phyloP scores from a whole-genome alignment of 352 stramenopile species.

The Phytophthora cryptogea region DNA sequence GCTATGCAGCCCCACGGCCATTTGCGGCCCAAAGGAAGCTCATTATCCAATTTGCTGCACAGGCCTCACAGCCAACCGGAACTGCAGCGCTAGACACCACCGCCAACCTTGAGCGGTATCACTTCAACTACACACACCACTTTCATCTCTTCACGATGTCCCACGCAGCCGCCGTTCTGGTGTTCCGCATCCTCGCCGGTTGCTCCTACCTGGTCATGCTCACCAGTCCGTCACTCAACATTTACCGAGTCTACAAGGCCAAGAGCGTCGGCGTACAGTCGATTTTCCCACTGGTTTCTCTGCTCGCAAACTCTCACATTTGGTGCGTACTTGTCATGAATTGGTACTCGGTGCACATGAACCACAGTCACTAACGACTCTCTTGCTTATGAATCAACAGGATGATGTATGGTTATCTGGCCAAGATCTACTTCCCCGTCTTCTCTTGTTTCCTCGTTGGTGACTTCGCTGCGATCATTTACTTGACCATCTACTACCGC shows the following conservation, averaged over 20 bases:
- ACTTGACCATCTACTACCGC: conserved; percentile 57
- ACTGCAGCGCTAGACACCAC: conserved; percentile 1
- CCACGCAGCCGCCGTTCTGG: conserved; percentile 18
- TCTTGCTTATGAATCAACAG: conserved; percentile 10
- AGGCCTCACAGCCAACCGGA: conserved; percentile 9
- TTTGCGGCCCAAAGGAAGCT: not conserved
- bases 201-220: conserved; percentile 36
- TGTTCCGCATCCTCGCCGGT: conserved; percentile 28
- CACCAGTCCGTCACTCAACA: conserved; percentile 47
- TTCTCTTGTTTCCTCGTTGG: conserved; percentile 48
- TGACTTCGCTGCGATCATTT: conserved; percentile 42
- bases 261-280: conserved; percentile 43
- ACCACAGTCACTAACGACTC: conserved; percentile 3
- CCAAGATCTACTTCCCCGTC: conserved; percentile 52
- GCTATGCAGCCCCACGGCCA: conserved; percentile 13
- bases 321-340: conserved; percentile 22
- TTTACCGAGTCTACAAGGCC: conserved; percentile 43
- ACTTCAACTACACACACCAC: conserved; percentile 12
- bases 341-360: not conserved
- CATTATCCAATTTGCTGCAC: conserved; percentile 23
- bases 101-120: conserved; percentile 15
- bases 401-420: conserved; percentile 59
- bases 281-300: conserved; percentile 50
- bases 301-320: conserved; percentile 50
- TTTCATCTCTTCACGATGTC: conserved; percentile 19